A percentile compares a stretch with the other conserved stretches of the same genome.
phyloP scores from a whole-genome alignment of 495 filamentous ascomycete species.

The Podospora comata region DNA sequence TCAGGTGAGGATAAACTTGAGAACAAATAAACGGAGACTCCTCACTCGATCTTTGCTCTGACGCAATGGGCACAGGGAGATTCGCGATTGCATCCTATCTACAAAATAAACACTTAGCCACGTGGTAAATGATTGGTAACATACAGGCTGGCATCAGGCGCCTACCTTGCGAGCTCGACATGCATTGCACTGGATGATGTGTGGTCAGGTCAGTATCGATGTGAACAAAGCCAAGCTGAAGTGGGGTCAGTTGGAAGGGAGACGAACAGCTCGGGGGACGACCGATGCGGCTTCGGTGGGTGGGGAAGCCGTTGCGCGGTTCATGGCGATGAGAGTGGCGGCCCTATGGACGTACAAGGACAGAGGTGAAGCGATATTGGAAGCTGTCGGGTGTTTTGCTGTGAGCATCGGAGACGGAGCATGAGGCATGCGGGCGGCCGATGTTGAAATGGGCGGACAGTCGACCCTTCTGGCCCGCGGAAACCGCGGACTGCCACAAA shows the following conservation, averaged over 20 bases:
- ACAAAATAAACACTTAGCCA: neutral
- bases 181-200: conserved; percentile 20
- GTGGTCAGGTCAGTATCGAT: neutral
- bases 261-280: conserved; percentile 20
- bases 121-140: neutral
- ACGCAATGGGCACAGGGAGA: conserved; percentile 25
- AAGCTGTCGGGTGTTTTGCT: neutral
- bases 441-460: neutral
- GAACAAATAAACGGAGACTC: no score
- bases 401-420: neutral
- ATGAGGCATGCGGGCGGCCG: neutral
- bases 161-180: conserved; percentile 24
- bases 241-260: neutral
- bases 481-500: neutral
- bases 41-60: conserved; percentile 23
- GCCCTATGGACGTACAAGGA: neutral
- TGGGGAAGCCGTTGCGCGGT: neutral
- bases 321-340: neutral
- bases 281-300: neutral
- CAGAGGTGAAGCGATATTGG: neutral
- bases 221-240: neutral
- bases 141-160: neutral
- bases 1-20: no score
- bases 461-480: neutral
- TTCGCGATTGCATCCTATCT: conserved; percentile 56